Base-by-base conservation (phyloP, 805 yeast species). In the Candida xyloterini region DNA sequence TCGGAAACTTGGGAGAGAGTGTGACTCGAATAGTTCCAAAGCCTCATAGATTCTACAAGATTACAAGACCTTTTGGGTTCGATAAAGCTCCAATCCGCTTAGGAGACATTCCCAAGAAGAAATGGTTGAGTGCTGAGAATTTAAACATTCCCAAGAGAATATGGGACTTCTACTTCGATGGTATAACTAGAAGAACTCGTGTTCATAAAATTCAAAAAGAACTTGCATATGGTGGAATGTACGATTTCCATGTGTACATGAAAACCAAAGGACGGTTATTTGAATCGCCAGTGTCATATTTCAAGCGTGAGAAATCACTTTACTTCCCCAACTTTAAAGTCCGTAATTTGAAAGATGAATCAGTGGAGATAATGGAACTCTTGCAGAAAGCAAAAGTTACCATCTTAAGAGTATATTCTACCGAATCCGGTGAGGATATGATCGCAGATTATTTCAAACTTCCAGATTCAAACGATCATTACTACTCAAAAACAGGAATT, bases 181-280 rank as follows among this genome's bases (percentile, higher is more conserved):
- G 66, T 43, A 43, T 59, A n/a, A 60, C 66, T 1, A 57, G 66
- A 50, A 52, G 60, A 41, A 58, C 59, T 1, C 48, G 61, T 44
- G 61, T 61, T 27, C 48, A 46, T 15, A 53, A 53, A 14, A 60
- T 84, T 46, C 81, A 80, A 50, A 67, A 68, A 33, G 88, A 84
- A 62, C 71, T 82, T 48, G 74, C 81, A 18, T 76, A 74, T 48
- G 79, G 86, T 20, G 81, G 84, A n/a, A 72, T 79, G 71, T 74
- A 77, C 47, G 83, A 81, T 43, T 69, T 81, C 55, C 76, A 76
- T 52, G 71, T 75, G 2, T 81, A 78, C 55, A 68, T 81, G 34
- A 82, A 81, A 51, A 85, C 91, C 2, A 75, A 79, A 27, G 99
- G 98, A 16, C 88, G 89, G 63, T 70, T 90, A 47, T 93, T 89